phyloP scores from a whole-genome alignment of 495 filamentous ascomycete species.

The Neurospora hispaniola region DNA sequence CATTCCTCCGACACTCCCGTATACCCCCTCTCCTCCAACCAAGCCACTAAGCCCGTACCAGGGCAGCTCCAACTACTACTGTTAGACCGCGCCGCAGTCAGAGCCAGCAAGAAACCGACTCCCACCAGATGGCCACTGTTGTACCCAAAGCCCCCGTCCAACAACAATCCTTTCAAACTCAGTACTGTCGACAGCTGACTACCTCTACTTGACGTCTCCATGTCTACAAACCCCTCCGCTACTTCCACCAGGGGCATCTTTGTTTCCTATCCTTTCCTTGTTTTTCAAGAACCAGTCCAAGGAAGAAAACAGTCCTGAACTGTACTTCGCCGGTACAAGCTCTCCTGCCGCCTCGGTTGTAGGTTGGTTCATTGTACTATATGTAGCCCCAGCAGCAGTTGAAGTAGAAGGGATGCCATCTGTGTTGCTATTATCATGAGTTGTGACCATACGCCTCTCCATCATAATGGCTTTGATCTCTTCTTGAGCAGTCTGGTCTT shows the following conservation, averaged over 20 bases:
- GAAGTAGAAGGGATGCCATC: not conserved
- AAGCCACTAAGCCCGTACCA: conserved; percentile 41
- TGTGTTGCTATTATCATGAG: not conserved
- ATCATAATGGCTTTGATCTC: not conserved
- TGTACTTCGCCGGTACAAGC: not conserved
- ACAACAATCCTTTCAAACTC: conserved; percentile 30
- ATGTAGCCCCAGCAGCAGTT: not conserved
- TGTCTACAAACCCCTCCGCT: not conserved
- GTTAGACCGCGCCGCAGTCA: conserved; percentile 37
- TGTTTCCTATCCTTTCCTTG: not conserved
- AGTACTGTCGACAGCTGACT: conserved; percentile 26
- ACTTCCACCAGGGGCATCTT: not conserved
- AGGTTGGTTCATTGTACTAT: not conserved
- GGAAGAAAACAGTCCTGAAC: not conserved
- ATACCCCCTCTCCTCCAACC: conserved; percentile 53
- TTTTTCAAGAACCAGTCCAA: not conserved
- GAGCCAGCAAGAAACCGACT: conserved; percentile 39
- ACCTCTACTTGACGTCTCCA: conserved; percentile 21
- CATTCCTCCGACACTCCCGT: not conserved
- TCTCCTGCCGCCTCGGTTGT: not conserved
- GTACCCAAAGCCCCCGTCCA: conserved; percentile 31
- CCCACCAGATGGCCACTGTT: conserved; percentile 34
- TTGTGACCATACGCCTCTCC: not conserved
- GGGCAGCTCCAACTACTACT: conserved; percentile 48
- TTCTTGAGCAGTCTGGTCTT: not conserved